Evolutionary conservation across 495 filamentous ascomycete species (phyloP), one percentile per base, ranked within the genome.

Genomic region (Talaromyces thailandensis): DNA sequence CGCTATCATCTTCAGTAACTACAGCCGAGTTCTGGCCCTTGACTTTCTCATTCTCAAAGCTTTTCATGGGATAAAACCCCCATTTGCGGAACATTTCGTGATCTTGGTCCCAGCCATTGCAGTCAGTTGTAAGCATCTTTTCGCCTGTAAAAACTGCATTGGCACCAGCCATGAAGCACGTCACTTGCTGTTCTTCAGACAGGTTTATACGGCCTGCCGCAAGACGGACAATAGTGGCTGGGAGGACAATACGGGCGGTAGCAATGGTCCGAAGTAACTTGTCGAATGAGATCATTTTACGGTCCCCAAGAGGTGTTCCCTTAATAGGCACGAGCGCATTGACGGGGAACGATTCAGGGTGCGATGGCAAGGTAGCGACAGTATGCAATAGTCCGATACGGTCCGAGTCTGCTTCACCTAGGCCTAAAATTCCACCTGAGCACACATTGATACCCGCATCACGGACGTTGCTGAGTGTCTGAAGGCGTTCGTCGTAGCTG

Each of bases 141-240:
- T 95, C 91, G 21, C 91, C 91, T 1, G 91, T 95, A 71, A 95
- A 95, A 7, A 95, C 83, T 12, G 91, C 91, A 69, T 95, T 95
- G 0, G 91, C 91, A 26, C 91, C 91, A 0, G 91, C 89, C 80
- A 86, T 83, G 72, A 93, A 95, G 68, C 90, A 93, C 63, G 90
- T 71, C 23, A 88, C 82, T 74, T 95, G 91, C 76, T 93, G 86
- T 71, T 91, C 90, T 75, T 95, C 91, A 18, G 79, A 76, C 74
- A 95, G 81, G 1, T 86, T 86, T 66, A 86, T 90, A 45, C 91
- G 74, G 16, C 91, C 91, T 3, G 91, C 91, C 11, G 91, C 91
- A 28, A 95, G 79, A 16, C 91, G 81, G 58, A 95, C 87, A 62
- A 93, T 93, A 3, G 90, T 92, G 1, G 77, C 80, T 0, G 91